A percentile compares a stretch with the other conserved stretches of the same genome.
Evolutionary conservation across 225 moss, liverwort and hornwort genomes (phyloP).

Genomic region (Neckera pumila): DNA sequence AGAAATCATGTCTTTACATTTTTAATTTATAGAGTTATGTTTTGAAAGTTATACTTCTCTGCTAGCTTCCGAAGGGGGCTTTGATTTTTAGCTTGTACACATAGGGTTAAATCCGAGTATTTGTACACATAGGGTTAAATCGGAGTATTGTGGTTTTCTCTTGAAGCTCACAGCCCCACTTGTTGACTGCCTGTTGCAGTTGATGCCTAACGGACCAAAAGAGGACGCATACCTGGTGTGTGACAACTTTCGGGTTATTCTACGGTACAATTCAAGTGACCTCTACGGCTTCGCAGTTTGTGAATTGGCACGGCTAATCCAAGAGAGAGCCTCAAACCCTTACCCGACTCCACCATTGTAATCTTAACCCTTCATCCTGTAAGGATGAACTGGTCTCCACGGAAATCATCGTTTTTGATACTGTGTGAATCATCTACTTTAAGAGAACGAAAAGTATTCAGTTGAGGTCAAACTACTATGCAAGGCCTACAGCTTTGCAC

Average conservation of each 20-base stretch:
- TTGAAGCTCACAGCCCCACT: background rate
- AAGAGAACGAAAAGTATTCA: no score
- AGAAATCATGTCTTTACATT: background rate
- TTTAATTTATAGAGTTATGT: background rate
- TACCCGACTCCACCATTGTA: constrained; percentile 27
- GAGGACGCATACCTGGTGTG: constrained; percentile 54
- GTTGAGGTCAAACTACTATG: no score
- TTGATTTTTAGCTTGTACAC: background rate
- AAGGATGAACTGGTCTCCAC: no score
- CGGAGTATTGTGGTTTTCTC: background rate
- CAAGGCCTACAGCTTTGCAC: no score
- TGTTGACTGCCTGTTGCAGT: constrained; percentile 20
- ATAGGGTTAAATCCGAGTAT: background rate
- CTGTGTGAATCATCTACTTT: no score
- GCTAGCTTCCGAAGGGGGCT: background rate
- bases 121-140: background rate
- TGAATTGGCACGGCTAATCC: constrained; percentile 52
- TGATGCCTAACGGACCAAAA: constrained; percentile 54
- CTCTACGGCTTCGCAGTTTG: constrained; percentile 57
- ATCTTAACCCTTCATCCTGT: background rate
- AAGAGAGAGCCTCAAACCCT: constrained; percentile 23
- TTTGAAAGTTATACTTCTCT: background rate
- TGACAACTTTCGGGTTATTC: constrained; percentile 49
- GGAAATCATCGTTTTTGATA: no score
- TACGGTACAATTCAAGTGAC: constrained; percentile 42